Evolutionary conservation across 192 early-diverging fungal species (phyloP).

Genomic region (Gamsiella multidivaricata): DNA sequence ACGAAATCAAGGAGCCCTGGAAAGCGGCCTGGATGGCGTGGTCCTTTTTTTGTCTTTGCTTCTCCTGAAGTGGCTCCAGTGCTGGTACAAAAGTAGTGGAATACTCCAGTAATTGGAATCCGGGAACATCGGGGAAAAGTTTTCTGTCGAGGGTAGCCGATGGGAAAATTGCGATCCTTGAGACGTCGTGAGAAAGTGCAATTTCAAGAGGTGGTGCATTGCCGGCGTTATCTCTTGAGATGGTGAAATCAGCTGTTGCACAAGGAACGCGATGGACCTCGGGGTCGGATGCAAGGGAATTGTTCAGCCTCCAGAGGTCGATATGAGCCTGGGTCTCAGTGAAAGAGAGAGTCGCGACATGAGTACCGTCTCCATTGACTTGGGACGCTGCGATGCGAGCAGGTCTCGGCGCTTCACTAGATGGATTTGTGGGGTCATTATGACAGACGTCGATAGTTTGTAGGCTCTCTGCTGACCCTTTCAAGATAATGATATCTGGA

Average conservation of each 20-base stretch:
- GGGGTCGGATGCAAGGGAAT: not conserved
- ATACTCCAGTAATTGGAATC: not conserved
- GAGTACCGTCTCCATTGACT: not conserved
- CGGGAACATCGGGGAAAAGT: not conserved
- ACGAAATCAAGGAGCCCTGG: not conserved
- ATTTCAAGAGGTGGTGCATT: not conserved
- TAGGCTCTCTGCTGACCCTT: not conserved
- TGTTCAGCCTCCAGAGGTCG: not conserved
- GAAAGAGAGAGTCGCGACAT: not conserved
- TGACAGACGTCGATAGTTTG: not conserved
- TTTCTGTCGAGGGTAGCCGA: not conserved
- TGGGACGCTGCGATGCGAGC: not conserved
- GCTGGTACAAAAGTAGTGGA: not conserved
- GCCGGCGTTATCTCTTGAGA: not conserved
- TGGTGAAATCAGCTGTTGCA: not conserved
- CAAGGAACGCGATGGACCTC: not conserved
- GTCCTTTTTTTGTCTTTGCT: too few species aligned
- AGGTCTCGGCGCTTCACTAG: not conserved
- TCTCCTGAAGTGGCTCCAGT: too few species aligned
- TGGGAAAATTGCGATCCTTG: not conserved
- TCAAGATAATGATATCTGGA: not conserved
- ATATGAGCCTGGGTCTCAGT: not conserved
- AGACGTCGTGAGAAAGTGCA: not conserved
- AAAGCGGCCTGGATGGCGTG: too few species aligned
- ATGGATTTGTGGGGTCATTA: not conserved